Conservation (phyloP, 1,284 basidiomycete species). For the Cryptococcus amylolentus region DNA sequence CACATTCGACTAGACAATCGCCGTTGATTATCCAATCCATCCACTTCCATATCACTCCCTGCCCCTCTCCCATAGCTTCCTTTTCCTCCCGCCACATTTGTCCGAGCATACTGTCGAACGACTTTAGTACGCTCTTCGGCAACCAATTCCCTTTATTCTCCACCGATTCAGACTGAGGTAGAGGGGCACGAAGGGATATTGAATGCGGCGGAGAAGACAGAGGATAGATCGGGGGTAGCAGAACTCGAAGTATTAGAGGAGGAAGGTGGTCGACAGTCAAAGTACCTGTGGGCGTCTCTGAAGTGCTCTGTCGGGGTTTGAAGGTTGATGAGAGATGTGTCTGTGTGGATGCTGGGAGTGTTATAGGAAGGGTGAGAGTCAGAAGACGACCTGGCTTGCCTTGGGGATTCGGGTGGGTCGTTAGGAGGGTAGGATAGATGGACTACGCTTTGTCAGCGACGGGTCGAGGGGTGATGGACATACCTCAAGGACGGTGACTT, state of each 20-base stretch:
- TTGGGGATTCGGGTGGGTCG: constrained; percentile 12
- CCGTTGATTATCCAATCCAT: constrained; percentile 43
- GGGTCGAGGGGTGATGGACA: constrained; percentile 2
- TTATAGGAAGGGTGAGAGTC: constrained; percentile 27
- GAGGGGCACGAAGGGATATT: constrained; percentile 16
- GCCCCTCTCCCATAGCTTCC: constrained; percentile 18
- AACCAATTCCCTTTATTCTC: constrained; percentile 21
- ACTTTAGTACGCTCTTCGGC: constrained; percentile 1
- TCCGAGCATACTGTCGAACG: constrained; percentile 12
- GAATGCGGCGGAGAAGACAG: constrained; percentile 13
- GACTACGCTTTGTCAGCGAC: constrained; percentile 19
- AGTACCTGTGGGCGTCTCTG: constrained; percentile 9
- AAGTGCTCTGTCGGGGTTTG: background rate
- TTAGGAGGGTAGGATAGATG: constrained; percentile 31
- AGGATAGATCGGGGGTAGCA: constrained; percentile 33
- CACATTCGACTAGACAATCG: constrained; percentile 27
- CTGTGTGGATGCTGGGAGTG: constrained; percentile 13
- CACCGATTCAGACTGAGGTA: constrained; percentile 6
- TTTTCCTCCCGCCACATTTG: constrained; percentile 24
- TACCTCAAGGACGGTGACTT: constrained; percentile 35
- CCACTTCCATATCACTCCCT: constrained; percentile 44
- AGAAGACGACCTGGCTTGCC: constrained; percentile 18
- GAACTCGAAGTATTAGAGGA: constrained; percentile 22
- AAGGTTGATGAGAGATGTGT: constrained; percentile 3
- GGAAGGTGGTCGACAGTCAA: constrained; percentile 33